These are phyloP conservation scores for Garcia nutans DNA, from an alignment of 345 rosid genomes.

Conservation along the genomic window DNA sequence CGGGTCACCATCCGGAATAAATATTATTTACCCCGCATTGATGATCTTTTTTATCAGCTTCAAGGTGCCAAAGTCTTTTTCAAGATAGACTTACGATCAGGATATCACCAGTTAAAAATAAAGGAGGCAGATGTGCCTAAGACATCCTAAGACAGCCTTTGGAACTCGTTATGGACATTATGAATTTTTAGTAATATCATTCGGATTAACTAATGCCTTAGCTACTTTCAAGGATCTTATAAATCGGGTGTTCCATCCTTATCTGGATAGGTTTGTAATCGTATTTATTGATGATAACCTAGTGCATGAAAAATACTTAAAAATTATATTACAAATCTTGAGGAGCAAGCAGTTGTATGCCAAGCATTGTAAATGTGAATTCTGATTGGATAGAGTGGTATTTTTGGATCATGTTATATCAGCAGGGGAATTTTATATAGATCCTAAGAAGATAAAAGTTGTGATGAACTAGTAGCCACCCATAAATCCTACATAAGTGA, in stretches of 20 bases:
- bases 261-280: not conserved
- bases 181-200: not conserved
- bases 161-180: not conserved
- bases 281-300: no score
- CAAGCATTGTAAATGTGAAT: no score
- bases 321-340: no score
- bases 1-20: not conserved
- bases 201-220: not conserved
- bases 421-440: no score
- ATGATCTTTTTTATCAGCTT: slow-evolving; percentile 1
- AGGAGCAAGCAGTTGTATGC: no score
- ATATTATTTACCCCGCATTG: not conserved
- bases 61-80: no score
- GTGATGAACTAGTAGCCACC: no score
- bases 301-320: no score
- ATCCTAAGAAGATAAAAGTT: no score
- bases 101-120: not conserved
- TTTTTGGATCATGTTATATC: no score
- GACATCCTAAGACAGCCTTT: not conserved
- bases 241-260: not conserved
- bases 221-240: not conserved
- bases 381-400: no score
- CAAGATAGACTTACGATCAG: not conserved
- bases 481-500: no score
- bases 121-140: not conserved